Percentiles rank a stretch among this genome's conserved stretches.
phyloP scores from a whole-genome alignment of 768 basidiomycete species.

The Fibroporia radiculosa region DNA sequence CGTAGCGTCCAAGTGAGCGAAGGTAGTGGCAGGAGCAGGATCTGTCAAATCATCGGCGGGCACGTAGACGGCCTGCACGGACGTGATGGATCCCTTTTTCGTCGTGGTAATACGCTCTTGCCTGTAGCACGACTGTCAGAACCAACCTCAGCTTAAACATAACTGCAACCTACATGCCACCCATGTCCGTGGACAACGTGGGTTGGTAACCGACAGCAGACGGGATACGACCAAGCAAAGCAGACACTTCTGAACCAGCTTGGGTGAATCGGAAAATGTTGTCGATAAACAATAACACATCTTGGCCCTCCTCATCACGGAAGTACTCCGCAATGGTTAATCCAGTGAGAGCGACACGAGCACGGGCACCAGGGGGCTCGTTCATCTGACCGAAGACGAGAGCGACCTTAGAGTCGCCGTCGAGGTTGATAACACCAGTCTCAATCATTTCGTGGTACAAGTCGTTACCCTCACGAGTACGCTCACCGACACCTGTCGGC shows the following conservation, averaged over 20 bases:
- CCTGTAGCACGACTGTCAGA: conserved; percentile 33
- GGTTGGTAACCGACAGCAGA: conserved; percentile 99
- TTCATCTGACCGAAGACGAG: conserved; percentile 99
- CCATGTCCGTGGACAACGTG: conserved; percentile 99
- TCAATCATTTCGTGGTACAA: conserved; percentile 99
- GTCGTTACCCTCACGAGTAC: conserved; percentile 99
- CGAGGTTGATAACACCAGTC: conserved; percentile 99
- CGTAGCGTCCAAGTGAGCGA: conserved; percentile 99
- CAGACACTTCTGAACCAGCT: conserved; percentile 99
- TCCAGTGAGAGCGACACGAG: conserved; percentile 99
- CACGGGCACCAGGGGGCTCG: conserved; percentile 99
- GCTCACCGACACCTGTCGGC: conserved; percentile 85
- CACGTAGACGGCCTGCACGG: conserved; percentile 99
- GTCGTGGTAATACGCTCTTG: conserved; percentile 99
- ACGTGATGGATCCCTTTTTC: conserved; percentile 99
- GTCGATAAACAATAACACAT: conserved; percentile 99
- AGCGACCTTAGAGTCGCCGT: conserved; percentile 99
- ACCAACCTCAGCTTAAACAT: neutral
- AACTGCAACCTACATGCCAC: conserved; percentile 75
- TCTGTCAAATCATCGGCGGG: conserved; percentile 99
- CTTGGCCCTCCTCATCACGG: conserved; percentile 99
- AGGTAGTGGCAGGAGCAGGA: conserved; percentile 98
- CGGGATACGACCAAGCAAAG: conserved; percentile 98
- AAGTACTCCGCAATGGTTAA: conserved; percentile 99
- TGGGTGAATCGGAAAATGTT: conserved; percentile 99